Percentiles rank a stretch among this genome's conserved stretches.
phyloP scores from a whole-genome alignment of 164 flowering plant species.

The Nymphaea colorata region DNA sequence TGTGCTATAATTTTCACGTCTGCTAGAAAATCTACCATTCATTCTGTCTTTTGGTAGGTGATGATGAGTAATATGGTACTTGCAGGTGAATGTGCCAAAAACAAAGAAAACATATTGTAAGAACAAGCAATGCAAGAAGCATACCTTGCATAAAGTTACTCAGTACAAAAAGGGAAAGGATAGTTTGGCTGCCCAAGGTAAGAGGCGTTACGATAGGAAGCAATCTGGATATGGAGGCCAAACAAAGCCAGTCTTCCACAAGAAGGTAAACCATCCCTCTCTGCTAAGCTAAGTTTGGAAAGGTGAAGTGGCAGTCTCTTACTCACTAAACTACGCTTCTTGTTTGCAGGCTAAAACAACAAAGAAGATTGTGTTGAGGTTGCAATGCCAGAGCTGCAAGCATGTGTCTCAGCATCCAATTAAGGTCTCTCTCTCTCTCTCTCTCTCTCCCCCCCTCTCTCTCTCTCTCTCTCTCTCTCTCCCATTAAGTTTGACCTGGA shows the following conservation, averaged over 20 bases:
- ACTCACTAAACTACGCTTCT: neutral
- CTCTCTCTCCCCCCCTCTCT: neutral
- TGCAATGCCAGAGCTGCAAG: conserved; percentile 15
- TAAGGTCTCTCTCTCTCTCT: conserved; percentile 2
- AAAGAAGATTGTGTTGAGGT: conserved; percentile 14
- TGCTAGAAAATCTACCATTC: too few relatives aligned
- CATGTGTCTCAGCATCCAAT: conserved; percentile 16
- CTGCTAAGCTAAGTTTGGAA: neutral
- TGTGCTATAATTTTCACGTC: too few relatives aligned
- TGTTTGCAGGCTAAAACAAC: conserved; percentile 11
- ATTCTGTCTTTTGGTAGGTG: neutral
- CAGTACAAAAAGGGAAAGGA: conserved; percentile 16
- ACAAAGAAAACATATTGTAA: conserved; percentile 16
- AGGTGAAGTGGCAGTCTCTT: neutral
- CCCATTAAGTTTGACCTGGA: neutral
- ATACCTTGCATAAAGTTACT: conserved; percentile 14
- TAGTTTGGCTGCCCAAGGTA: conserved; percentile 14
- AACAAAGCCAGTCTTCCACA: conserved; percentile 14
- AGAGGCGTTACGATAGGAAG: conserved; percentile 12
- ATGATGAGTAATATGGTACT: neutral
- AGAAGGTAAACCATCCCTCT: conserved; percentile 4
- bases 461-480: neutral
- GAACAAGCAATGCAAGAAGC: conserved; percentile 13
- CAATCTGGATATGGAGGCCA: conserved; percentile 16
- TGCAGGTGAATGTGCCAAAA: conserved; percentile 14